Base-by-base conservation (phyloP, 2,329 filamentous ascomycete genomes). In the Alternaria dauci region DNA sequence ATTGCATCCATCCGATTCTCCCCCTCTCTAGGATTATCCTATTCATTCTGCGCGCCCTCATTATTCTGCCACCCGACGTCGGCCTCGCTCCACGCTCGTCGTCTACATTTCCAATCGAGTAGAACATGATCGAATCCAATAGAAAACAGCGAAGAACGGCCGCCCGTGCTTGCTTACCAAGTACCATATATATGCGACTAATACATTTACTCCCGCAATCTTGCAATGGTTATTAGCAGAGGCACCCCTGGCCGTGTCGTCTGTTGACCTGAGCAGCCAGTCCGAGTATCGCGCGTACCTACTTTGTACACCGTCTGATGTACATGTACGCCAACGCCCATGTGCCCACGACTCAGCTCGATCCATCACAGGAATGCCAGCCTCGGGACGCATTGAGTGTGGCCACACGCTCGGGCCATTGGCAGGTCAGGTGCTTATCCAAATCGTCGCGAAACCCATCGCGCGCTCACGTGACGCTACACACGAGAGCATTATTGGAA, bases 61-160 rank as follows among this genome's bases (percentile, higher is more conserved):
- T 30, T 14, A n/a, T n/a, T 30, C 26, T 25, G 9, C 46, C 2
- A 18, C 39, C 23, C 23, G 30, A 41, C 16, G 25, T 54, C 42
- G 51, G 34, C 43, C 25, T 18, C 56, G 32, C 28, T 8, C 47
- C 38, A 48, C 39, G 38, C 28, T 50, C 36, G 34, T 34, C 16
- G 48, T n/a, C 16, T 28, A 41, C 30, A 51, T 44, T 56, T 56
- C 34, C 58, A 47, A 36, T 30, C 32, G 26, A 20, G 23, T 52
- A 36, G 58, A 60, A 60, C 18, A 46, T 57, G 44, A 55, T 57
- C 53, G 58, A 60, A 60, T 52, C 34, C 34, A 34, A 52, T 41
- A 23, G 18, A 36, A 51, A 25, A 23, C 26, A 46, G 53, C 41
- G 34, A 14, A 52, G 20, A 48, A 52, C 41, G 20, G n/a, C 53